Evolutionary conservation across 2,329 filamentous ascomycete genomes (phyloP).

Genomic region (Paracamarosporium sp.): DNA sequence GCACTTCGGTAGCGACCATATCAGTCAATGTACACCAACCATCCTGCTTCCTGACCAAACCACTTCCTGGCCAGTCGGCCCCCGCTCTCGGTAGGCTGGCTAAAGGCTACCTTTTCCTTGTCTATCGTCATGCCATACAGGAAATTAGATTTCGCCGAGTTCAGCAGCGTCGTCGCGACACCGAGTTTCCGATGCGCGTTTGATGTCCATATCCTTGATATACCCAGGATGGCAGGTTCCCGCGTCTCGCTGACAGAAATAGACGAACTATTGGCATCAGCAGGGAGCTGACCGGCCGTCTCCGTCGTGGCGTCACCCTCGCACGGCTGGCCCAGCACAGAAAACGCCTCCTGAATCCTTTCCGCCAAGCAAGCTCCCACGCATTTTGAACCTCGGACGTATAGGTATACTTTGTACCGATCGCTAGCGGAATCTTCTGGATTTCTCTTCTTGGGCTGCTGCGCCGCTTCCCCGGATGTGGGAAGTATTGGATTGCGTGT

Average conservation of each 20-base stretch:
- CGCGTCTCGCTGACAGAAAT: slow-evolving; percentile 53
- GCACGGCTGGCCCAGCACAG: slow-evolving; percentile 49
- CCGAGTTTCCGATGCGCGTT: slow-evolving; percentile 62
- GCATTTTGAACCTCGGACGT: slow-evolving; percentile 67
- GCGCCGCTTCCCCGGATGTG: slow-evolving; percentile 30
- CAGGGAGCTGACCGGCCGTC: slow-evolving; percentile 21
- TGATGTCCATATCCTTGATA: slow-evolving; percentile 72
- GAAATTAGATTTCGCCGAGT: slow-evolving; percentile 62
- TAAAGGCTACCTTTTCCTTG: slow-evolving; percentile 66
- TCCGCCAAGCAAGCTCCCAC: slow-evolving; percentile 68
- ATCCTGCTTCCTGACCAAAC: slow-evolving; percentile 61
- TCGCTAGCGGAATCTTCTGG: slow-evolving; percentile 41
- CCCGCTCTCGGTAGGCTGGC: slow-evolving; percentile 70
- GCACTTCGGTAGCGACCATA: not conserved
- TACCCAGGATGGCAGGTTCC: slow-evolving; percentile 61
- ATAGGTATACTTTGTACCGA: slow-evolving; percentile 67
- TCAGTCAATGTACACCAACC: slow-evolving; percentile 69
- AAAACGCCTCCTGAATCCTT: slow-evolving; percentile 63
- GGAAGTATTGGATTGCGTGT: slow-evolving; percentile 25
- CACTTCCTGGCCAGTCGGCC: slow-evolving; percentile 64
- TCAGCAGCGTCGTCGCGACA: slow-evolving; percentile 64
- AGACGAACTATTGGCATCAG: slow-evolving; percentile 33
- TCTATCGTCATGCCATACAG: slow-evolving; percentile 62
- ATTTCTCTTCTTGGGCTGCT: slow-evolving; percentile 33
- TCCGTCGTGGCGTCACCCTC: slow-evolving; percentile 20